These are phyloP conservation scores for Fennellomyces sp. DNA, from an alignment of 371 early-diverging fungal species.

Conservation along the genomic window DNA sequence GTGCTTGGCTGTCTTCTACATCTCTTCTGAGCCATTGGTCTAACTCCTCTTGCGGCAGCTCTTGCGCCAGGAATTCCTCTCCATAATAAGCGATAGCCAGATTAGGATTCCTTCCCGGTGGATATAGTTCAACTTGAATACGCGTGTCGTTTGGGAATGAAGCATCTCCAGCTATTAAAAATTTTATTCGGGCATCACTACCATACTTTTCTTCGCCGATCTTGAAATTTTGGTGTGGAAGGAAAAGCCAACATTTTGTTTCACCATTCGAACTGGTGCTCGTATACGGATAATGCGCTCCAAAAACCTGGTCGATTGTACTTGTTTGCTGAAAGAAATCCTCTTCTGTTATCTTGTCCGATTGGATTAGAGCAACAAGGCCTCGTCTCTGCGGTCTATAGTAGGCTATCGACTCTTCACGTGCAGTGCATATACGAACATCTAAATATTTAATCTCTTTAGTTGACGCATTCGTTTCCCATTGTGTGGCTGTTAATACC, in stretches of 20 bases:
- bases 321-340: constrained; percentile 11
- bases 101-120: constrained; percentile 25
- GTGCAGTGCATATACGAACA: constrained; percentile 2
- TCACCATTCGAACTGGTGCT: too few species aligned
- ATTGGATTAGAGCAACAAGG: background rate
- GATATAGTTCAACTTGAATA: constrained; percentile 23
- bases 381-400: background rate
- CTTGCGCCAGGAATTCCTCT: constrained; percentile 4
- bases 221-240: background rate
- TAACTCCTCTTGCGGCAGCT: constrained; percentile 9
- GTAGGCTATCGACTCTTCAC: background rate
- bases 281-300: too few species aligned
- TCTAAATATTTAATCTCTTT: background rate
- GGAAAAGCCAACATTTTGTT: background rate
- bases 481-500: too few species aligned
- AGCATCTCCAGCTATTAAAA: constrained; percentile 19
- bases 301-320: too few species aligned
- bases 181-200: constrained; percentile 17
- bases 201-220: background rate
- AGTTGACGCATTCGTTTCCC: too few species aligned
- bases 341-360: constrained; percentile 4
- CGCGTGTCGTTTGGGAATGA: background rate
- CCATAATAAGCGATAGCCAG: constrained; percentile 9
- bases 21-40: too few species aligned
- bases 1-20: constrained; percentile 14